Evolutionary conservation across 2,329 filamentous ascomycete genomes (phyloP).

Genomic region (Fusarium papillatum): DNA sequence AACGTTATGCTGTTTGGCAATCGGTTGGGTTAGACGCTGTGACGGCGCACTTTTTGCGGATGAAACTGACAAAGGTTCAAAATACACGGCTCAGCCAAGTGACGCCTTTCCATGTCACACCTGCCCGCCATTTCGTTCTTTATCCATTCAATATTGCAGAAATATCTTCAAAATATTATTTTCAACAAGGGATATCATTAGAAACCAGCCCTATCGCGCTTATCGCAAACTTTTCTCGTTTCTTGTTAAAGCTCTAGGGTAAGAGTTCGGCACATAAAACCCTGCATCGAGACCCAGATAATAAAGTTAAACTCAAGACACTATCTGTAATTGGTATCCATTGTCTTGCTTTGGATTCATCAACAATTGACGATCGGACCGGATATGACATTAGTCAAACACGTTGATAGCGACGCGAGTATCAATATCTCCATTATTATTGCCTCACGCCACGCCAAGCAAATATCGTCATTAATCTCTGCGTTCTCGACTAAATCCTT

Average conservation of each 20-base stretch:
- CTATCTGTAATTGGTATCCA: background rate
- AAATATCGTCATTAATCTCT: background rate
- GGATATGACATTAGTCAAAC: background rate
- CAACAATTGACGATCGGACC: background rate
- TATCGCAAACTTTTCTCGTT: background rate
- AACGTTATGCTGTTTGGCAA: no score
- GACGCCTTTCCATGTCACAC: background rate
- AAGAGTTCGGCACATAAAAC: background rate
- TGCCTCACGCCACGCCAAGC: background rate
- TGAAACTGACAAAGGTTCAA: no score
- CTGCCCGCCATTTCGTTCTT: fast-evolving
- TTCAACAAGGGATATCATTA: background rate
- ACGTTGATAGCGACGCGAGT: background rate
- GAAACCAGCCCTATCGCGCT: background rate
- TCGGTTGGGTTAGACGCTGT: no score
- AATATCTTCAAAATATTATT: background rate
- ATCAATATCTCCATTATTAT: background rate
- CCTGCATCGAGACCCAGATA: background rate
- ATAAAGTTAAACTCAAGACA: background rate
- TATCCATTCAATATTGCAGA: background rate
- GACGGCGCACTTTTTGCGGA: no score
- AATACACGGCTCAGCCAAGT: background rate
- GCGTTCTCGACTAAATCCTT: background rate
- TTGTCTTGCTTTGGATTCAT: background rate
- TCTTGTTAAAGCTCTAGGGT: background rate